phyloP scores from a whole-genome alignment of 2,329 filamentous ascomycete species.

The Hypoxylon sp. region DNA sequence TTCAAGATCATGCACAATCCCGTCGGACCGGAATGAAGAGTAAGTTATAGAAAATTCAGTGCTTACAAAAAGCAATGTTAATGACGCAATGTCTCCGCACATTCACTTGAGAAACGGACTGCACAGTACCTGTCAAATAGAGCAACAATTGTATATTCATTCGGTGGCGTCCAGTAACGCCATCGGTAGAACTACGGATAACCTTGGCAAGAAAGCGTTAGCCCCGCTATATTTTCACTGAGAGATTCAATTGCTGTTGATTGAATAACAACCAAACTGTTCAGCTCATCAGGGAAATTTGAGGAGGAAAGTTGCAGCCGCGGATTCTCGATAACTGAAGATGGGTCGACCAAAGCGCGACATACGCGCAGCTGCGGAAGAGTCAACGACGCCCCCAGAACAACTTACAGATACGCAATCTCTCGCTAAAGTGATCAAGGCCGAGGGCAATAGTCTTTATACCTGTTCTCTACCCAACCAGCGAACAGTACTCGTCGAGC shows the following conservation, averaged over 20 bases:
- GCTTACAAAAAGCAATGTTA: not conserved
- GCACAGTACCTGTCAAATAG: not conserved
- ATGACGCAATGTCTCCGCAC: not conserved
- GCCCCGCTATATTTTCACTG: constrained; percentile 21
- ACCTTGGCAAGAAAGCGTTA: not conserved
- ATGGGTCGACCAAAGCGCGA: constrained; percentile 85
- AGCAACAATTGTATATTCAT: not conserved
- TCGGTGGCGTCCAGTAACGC: not conserved
- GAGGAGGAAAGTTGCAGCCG: not conserved
- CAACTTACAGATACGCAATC: constrained; percentile 73
- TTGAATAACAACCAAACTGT: not conserved
- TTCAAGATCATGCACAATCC: not conserved
- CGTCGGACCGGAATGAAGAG: not conserved
- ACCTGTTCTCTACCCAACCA: constrained; percentile 79
- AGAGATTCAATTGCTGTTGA: not conserved
- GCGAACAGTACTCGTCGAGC: constrained; percentile 80
- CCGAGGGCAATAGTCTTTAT: constrained; percentile 92
- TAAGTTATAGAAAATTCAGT: too few species aligned
- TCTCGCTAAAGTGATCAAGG: constrained; percentile 84
- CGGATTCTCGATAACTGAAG: constrained; percentile 17
- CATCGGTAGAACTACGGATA: constrained; percentile 27
- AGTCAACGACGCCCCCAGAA: constrained; percentile 73
- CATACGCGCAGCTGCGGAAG: constrained; percentile 82
- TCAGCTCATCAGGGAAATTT: not conserved
- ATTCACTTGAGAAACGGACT: not conserved